These are phyloP conservation scores for Fomitiporia mediterranea DNA, from an alignment of 1,284 basidiomycete species.

Conservation along the genomic window DNA sequence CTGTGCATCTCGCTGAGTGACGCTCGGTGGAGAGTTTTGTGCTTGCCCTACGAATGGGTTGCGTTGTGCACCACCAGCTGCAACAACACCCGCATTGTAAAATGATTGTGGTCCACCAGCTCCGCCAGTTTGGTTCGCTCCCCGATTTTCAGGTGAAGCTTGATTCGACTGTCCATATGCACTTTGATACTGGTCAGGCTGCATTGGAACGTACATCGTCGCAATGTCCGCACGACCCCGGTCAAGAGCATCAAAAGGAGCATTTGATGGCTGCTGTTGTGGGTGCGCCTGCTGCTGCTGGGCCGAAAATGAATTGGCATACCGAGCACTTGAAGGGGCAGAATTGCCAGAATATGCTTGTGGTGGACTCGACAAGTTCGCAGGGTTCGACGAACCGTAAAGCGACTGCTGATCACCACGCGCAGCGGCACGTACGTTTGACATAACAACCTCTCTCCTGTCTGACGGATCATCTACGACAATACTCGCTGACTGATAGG, in stretches of 20 bases:
- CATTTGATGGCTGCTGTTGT: constrained; percentile 28
- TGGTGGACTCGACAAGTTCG: constrained; percentile 62
- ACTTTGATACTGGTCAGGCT: constrained; percentile 64
- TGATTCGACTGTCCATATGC: constrained; percentile 41
- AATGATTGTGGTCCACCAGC: constrained; percentile 57
- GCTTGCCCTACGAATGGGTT: constrained; percentile 45
- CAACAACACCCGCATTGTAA: constrained; percentile 59
- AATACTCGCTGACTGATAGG: constrained; percentile 50
- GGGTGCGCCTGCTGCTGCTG: constrained; percentile 25
- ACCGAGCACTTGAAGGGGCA: constrained; percentile 52
- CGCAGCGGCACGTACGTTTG: constrained; percentile 67
- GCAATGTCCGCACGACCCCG: constrained; percentile 56
- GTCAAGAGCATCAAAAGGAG: constrained; percentile 57
- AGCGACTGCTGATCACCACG: constrained; percentile 41
- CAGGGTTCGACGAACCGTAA: constrained; percentile 43
- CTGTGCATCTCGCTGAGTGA: constrained; percentile 50
- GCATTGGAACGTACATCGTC: constrained; percentile 69
- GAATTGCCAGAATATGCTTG: constrained; percentile 57
- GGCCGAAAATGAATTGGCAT: constrained; percentile 46
- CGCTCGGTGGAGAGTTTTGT: constrained; percentile 33
- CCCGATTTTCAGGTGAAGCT: constrained; percentile 33
- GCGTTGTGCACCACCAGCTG: constrained; percentile 49
- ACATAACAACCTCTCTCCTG: constrained; percentile 66
- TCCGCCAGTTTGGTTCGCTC: constrained; percentile 26
- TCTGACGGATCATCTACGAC: constrained; percentile 61